Evolutionary conservation across 2,329 filamentous ascomycete species (phyloP).

Genomic region (Microdochium paspali): DNA sequence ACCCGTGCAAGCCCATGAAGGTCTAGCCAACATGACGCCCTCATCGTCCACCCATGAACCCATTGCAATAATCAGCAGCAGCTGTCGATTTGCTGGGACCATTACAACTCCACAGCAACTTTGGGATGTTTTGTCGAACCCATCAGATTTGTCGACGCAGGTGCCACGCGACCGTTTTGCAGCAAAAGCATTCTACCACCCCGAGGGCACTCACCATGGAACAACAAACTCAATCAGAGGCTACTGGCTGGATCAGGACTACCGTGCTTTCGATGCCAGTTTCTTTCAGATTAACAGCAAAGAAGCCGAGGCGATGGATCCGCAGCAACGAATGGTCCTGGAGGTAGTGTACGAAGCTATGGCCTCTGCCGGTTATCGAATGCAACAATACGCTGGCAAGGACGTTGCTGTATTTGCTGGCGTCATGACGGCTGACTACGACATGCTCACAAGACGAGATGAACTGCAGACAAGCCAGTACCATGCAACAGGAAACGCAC

Average conservation of each 20-base stretch:
- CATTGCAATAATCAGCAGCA: slow-evolving; percentile 31
- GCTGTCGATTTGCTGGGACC: slow-evolving; percentile 27
- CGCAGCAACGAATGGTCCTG: slow-evolving; percentile 8
- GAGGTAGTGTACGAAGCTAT: slow-evolving; percentile 16
- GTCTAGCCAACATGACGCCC: background rate
- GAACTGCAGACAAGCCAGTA: slow-evolving; percentile 2
- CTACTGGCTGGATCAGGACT: slow-evolving; percentile 15
- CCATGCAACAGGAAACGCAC: slow-evolving; percentile 11
- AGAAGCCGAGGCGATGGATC: slow-evolving; percentile 13
- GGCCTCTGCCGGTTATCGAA: slow-evolving; percentile 11
- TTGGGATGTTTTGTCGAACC: slow-evolving; percentile 21
- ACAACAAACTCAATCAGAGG: slow-evolving; percentile 14
- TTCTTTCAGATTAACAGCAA: slow-evolving; percentile 15
- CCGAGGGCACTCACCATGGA: slow-evolving; percentile 16
- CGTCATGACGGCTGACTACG: slow-evolving; percentile 9
- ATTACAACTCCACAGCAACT: slow-evolving; percentile 22
- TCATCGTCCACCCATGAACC: slow-evolving; percentile 14
- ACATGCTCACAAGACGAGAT: slow-evolving; percentile 3
- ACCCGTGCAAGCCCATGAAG: too few species aligned
- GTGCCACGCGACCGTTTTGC: slow-evolving; percentile 13
- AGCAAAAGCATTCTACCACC: slow-evolving; percentile 13
- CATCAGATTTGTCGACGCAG: slow-evolving; percentile 11
- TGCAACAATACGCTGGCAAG: slow-evolving; percentile 7
- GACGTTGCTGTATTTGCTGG: slow-evolving; percentile 12
- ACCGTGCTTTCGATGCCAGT: slow-evolving; percentile 11